Base-by-base conservation (phyloP, 2,329 filamentous ascomycete genomes). In the Paraconiothyrium sp. region DNA sequence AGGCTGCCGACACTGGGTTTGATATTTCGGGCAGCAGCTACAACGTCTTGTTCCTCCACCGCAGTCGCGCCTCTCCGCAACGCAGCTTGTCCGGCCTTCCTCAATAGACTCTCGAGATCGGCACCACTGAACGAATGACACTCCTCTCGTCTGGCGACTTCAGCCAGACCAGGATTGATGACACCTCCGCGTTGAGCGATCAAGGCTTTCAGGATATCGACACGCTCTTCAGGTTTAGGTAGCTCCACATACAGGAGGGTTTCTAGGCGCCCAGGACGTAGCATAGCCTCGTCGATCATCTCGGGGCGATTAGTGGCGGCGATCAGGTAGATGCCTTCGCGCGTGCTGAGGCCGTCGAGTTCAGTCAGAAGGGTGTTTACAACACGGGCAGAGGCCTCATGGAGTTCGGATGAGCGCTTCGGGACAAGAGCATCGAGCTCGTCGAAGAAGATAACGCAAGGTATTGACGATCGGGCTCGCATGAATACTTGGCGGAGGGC, bases 381-480 rank as follows among this genome's bases (percentile, higher is more conserved):
- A 2, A 99, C 92, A 37, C 95, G 89, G 1, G 92, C 89, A 50
- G 91, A 92, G 6, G 93, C 91, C 76, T 98, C 94, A 2, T 90
- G 92, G 2, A 92, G 86, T 16, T 80, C 77, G 58, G 91, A 91
- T 73, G 94, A 93, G 58, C 95, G 89, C 55, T 89, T 89, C 0
- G 94, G 94, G 0, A 95, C 94, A 2, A 99, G 84, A 0, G 95
- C 94, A 79, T 99, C 95, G 56, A 99, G 86, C 80, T 99, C 95
- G 76, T 99, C 95, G 75, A 99, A 98, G 86, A 99, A 98, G 61
- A 99, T 90, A 58, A 99, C 93, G 75, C 94, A 98, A 0, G 95
- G 95, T 0, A 93, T 87, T 8, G 91, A 94, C 0, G 91, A 91
- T 55, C 94, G 88, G 0, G 95, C 95, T 16, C 94, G 90, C 66